Conservation (phyloP, 2,329 filamentous ascomycete species). For the Tolypocladium cylindrosporum region DNA sequence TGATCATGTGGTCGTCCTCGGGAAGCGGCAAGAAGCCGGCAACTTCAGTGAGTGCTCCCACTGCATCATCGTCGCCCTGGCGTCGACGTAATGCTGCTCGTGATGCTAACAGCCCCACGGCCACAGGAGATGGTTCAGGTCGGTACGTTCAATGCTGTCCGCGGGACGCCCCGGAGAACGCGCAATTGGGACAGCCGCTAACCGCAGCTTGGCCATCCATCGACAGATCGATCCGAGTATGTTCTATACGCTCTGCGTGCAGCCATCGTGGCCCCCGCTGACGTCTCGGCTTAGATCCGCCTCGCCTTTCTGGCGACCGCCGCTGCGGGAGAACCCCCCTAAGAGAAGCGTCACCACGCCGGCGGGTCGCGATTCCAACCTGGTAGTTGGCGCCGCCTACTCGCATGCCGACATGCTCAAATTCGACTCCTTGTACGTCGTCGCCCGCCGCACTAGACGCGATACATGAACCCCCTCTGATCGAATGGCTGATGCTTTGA, state of each 20-base stretch:
- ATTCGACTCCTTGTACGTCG: slow-evolving; percentile 64
- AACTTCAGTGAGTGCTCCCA: slow-evolving; percentile 51
- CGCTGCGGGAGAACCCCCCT: slow-evolving; percentile 40
- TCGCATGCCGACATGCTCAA: slow-evolving; percentile 94
- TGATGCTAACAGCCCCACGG: slow-evolving; percentile 27
- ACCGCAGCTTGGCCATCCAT: slow-evolving; percentile 13
- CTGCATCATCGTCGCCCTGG: slow-evolving; percentile 6
- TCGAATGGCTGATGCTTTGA: neutral
- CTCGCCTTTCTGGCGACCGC: slow-evolving; percentile 79
- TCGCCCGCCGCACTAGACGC: neutral
- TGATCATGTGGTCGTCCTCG: slow-evolving; percentile 55
- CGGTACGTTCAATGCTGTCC: slow-evolving; percentile 49
- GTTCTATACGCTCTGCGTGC: slow-evolving; percentile 17
- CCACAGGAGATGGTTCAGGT: slow-evolving; percentile 98
- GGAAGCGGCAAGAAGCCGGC: slow-evolving; percentile 58
- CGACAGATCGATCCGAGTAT: slow-evolving; percentile 53
- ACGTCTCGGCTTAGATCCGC: slow-evolving; percentile 48
- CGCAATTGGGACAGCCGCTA: slow-evolving; percentile 12
- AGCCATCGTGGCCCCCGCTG: slow-evolving; percentile 11
- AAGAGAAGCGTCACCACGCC: slow-evolving; percentile 36
- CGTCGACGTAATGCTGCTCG: slow-evolving; percentile 8
- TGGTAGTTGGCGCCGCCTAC: slow-evolving; percentile 89
- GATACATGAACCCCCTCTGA: neutral
- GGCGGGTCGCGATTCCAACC: slow-evolving; percentile 46
- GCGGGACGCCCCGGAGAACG: neutral